phyloP scores from a whole-genome alignment of 495 filamentous ascomycete genomes.

The Aspergillus olivimuriae region DNA sequence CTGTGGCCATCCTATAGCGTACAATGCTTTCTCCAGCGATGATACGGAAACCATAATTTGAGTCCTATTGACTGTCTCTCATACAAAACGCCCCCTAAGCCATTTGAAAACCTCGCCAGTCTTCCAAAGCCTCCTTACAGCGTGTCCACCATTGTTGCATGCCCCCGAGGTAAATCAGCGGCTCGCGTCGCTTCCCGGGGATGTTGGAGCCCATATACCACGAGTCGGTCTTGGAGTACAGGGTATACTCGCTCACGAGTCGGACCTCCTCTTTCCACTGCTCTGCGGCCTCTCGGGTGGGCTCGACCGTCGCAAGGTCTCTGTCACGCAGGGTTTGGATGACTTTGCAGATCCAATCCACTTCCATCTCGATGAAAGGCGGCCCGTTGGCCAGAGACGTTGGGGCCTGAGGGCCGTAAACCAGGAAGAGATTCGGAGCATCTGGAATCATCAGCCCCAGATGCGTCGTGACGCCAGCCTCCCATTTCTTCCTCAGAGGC shows the following conservation, averaged over 20 bases:
- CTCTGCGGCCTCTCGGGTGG: slow-evolving; percentile 27
- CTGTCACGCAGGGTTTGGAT: slow-evolving; percentile 34
- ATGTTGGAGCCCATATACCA: slow-evolving; percentile 43
- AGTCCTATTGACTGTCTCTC: too few relatives aligned
- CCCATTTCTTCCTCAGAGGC: slow-evolving; percentile 42
- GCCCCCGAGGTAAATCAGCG: slow-evolving; percentile 36
- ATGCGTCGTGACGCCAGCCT: slow-evolving; percentile 40
- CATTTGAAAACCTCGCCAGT: not conserved
- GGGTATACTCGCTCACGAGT: slow-evolving; percentile 18
- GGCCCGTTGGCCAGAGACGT: slow-evolving; percentile 49
- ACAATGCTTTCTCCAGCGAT: not conserved
- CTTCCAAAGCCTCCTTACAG: not conserved
- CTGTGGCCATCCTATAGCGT: slow-evolving; percentile 28
- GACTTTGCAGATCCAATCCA: slow-evolving; percentile 42
- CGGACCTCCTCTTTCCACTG: slow-evolving; percentile 33
- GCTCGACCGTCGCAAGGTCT: slow-evolving; percentile 31
- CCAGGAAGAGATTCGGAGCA: slow-evolving; percentile 49
- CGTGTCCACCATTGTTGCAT: slow-evolving; percentile 15
- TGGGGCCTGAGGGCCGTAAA: slow-evolving; percentile 44
- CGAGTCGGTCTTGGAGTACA: slow-evolving; percentile 26
- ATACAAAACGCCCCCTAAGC: too few relatives aligned
- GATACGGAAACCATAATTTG: too few relatives aligned
- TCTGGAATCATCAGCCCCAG: slow-evolving; percentile 40
- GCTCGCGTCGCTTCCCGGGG: slow-evolving; percentile 36
- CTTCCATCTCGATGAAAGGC: slow-evolving; percentile 44